Conservation (phyloP, 495 filamentous ascomycete species). For the Aspergillus taichungensis region DNA sequence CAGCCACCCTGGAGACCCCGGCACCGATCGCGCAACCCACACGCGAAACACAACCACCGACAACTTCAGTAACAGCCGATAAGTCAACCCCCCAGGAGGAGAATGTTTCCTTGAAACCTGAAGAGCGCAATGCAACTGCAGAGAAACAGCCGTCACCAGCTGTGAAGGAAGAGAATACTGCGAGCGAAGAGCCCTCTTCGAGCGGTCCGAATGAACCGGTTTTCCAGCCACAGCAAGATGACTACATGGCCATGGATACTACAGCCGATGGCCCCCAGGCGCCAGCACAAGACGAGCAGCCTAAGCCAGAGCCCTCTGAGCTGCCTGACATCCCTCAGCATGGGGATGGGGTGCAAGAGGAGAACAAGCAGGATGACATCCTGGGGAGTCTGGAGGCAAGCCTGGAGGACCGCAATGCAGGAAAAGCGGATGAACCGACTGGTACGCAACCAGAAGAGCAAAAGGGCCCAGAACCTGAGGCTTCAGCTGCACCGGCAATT, state of each 20-base stretch:
- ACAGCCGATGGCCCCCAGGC: neutral
- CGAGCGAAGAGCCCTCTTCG: conserved; percentile 1
- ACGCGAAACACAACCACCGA: neutral
- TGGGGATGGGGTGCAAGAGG: neutral
- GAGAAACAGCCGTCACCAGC: neutral
- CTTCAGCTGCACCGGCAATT: no score
- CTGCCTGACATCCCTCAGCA: neutral
- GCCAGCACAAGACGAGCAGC: neutral
- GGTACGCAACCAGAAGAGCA: neutral
- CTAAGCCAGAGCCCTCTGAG: neutral
- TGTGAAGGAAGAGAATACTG: neutral
- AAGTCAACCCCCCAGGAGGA: conserved; percentile 2
- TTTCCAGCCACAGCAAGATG: neutral
- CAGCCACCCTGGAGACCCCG: neutral
- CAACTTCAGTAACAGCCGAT: neutral
- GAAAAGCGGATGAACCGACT: neutral
- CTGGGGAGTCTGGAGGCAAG: conserved; percentile 17
- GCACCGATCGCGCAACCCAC: neutral
- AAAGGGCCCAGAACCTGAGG: neutral
- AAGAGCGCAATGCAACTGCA: neutral
- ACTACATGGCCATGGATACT: conserved; percentile 2
- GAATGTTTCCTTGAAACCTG: neutral
- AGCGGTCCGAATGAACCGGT: neutral
- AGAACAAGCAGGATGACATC: conserved; percentile 8
- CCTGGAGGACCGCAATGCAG: conserved; percentile 1